A percentile compares a stretch with the other conserved stretches of the same genome.
Conservation (phyloP, 2,329 filamentous ascomycete genomes). For the Colletotrichum sublineola region DNA sequence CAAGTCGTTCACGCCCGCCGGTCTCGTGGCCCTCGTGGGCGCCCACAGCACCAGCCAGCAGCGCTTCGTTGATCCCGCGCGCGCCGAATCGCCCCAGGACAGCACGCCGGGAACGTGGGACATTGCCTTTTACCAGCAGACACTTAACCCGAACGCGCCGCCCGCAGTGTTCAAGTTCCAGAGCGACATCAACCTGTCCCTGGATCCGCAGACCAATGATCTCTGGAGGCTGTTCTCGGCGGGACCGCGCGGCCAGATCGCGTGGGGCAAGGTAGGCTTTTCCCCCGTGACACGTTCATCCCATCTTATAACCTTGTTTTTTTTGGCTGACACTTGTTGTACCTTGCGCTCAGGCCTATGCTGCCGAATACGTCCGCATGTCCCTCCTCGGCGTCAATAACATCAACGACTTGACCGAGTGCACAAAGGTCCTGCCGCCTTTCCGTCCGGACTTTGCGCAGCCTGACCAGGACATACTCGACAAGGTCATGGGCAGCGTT, state of each 20-base stretch:
- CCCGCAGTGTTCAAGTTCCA: conserved; percentile 57
- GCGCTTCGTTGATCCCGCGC: conserved; percentile 56
- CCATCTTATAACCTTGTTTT: conserved; percentile 4
- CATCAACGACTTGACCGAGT: conserved; percentile 68
- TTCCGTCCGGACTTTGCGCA: conserved; percentile 42
- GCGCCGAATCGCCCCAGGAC: conserved; percentile 63
- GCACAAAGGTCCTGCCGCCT: conserved; percentile 64
- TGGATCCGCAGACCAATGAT: conserved; percentile 52
- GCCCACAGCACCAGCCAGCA: conserved; percentile 67
- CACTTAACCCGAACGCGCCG: conserved; percentile 49
- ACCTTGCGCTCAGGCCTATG: conserved; percentile 57
- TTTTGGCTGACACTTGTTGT: not conserved
- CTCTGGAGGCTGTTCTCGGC: conserved; percentile 56
- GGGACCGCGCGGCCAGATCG: conserved; percentile 48
- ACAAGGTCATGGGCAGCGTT: conserved; percentile 25
- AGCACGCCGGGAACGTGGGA: conserved; percentile 67
- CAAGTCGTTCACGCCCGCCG: conserved; percentile 65
- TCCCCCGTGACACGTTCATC: conserved; percentile 9
- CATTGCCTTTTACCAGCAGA: conserved; percentile 62
- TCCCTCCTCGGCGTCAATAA: conserved; percentile 69
- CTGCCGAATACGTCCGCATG: conserved; percentile 66
- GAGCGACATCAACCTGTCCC: conserved; percentile 57
- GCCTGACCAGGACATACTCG: conserved; percentile 33
- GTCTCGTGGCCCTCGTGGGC: conserved; percentile 67
- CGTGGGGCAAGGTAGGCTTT: conserved; percentile 57